Conservation (phyloP, 2,329 filamentous ascomycete genomes). For the Tolypocladium tundrense region DNA sequence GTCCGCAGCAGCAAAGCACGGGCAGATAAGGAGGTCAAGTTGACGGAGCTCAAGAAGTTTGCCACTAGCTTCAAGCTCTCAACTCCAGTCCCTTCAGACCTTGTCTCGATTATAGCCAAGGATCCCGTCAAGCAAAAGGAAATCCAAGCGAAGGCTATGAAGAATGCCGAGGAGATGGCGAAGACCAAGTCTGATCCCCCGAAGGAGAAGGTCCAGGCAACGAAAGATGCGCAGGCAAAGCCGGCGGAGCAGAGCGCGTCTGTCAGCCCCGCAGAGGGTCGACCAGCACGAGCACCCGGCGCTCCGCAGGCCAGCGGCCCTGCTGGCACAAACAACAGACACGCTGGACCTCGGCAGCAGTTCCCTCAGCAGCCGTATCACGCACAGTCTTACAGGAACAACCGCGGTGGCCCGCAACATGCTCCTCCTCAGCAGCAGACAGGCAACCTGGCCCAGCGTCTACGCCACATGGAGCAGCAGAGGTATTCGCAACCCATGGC, state of each 20-base stretch:
- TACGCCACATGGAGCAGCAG: constrained; percentile 42
- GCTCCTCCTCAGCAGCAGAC: constrained; percentile 28
- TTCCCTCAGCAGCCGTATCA: constrained; percentile 37
- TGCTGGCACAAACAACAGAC: constrained; percentile 24
- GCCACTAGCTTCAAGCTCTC: constrained; percentile 88
- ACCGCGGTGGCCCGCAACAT: constrained; percentile 33
- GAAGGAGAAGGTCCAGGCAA: constrained; percentile 30
- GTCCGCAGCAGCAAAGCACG: constrained; percentile 47
- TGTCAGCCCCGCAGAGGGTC: constrained; percentile 13
- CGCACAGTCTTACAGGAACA: constrained; percentile 35
- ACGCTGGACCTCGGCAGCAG: constrained; percentile 36
- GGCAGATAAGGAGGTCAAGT: constrained; percentile 79
- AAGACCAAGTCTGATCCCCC: constrained; percentile 41
- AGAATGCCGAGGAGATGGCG: constrained; percentile 56
- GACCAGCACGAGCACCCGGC: constrained; percentile 22
- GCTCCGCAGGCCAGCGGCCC: constrained; percentile 20
- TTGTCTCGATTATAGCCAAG: constrained; percentile 92
- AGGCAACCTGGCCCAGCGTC: constrained; percentile 37
- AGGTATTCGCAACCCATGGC: constrained; percentile 33
- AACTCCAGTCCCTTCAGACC: constrained; percentile 81
- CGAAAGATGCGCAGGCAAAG: constrained; percentile 36
- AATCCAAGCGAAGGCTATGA: constrained; percentile 80
- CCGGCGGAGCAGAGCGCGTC: constrained; percentile 13
- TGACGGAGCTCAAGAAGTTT: constrained; percentile 94
- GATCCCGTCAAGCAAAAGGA: constrained; percentile 90